Evolutionary conservation across 1,284 basidiomycete genomes (phyloP), one percentile per base, ranked within the genome.

Genomic region (Boletus albobrunnescens): DNA sequence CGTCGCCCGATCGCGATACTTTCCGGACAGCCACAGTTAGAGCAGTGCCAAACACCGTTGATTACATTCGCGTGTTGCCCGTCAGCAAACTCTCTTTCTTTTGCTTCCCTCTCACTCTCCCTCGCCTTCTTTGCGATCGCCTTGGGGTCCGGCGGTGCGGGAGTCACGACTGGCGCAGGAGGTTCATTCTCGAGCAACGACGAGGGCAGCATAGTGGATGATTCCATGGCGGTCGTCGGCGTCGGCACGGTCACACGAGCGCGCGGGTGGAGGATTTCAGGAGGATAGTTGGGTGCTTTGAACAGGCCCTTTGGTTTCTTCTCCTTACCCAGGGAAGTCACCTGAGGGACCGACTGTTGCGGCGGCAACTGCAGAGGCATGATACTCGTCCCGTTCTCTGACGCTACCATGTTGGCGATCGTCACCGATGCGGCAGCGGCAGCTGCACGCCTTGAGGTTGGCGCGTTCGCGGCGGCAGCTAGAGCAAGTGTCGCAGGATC

Each of bases 31-130:
- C 92, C 92, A 55, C 86, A 94, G 61, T 93, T 93, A 36, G 87
- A 91, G 65, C 92, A 95, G 69, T 92, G 90, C 92, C 92, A 95
- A 3, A 86, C 75, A 1, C 89, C 91, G 57, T 92, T 73, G 59
- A 93, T 87, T 58, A 81, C 75, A 60, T 91, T 90, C 35, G 83
- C 75, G 58, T 90, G 89, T 60, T 90, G 86, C 8, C 86, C 84
- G 57, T 89, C 87, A 26, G 80, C 82, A 58, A 81, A 88, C 64
- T 89, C 87, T 59, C 75, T 82, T 64, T 88, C 87, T 64, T 88
- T 90, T 17, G 86, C 87, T 57, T 87, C 85, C 33, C 84, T 70
- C 67, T 89, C 87, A 16, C 80, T 71, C 63, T 89, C 87, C 64
- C 84, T 83, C n/a, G 73, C 74, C 36, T 79, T 72, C 67, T 80